These are phyloP conservation scores for Ogataea pignaliae DNA, from an alignment of 805 yeast genomes.

Conservation along the genomic window DNA sequence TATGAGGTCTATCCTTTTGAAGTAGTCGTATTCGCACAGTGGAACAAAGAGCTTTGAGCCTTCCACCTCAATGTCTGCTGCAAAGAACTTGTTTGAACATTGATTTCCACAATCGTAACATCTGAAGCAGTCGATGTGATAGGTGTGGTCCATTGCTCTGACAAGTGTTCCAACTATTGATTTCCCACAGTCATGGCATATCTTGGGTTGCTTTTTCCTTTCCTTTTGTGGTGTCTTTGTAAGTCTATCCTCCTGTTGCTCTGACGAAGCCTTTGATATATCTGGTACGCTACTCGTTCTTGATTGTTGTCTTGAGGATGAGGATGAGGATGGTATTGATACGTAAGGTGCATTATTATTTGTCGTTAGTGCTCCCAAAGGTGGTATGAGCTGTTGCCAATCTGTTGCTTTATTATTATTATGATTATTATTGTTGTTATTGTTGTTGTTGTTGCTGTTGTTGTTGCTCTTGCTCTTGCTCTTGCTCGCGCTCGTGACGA, in stretches of 20 bases:
- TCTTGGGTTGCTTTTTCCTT: constrained; percentile 26
- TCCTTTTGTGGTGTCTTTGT: constrained; percentile 5
- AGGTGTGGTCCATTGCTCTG: constrained; percentile 74
- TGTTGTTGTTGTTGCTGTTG: no score
- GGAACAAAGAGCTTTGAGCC: constrained; percentile 44
- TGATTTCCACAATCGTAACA: constrained; percentile 80
- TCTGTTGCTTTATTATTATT: background rate
- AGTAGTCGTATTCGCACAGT: constrained; percentile 90
- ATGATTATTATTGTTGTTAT: background rate
- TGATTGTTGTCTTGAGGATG: constrained; percentile 1
- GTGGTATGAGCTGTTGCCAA: background rate
- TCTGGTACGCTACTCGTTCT: constrained; percentile 14
- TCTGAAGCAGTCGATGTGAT: constrained; percentile 82
- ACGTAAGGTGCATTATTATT: background rate
- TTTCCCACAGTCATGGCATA: constrained; percentile 49
- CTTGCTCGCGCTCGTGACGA: background rate
- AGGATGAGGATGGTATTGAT: background rate
- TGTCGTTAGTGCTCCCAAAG: background rate
- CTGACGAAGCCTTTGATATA: constrained; percentile 1
- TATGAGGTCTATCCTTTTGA: constrained; percentile 76
- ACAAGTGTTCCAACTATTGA: constrained; percentile 73
- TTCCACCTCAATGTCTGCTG: constrained; percentile 48
- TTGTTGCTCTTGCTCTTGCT: background rate
- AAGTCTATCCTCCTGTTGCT: constrained; percentile 1
- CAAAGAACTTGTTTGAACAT: constrained; percentile 86